A percentile compares a stretch with the other conserved stretches of the same genome.
Evolutionary conservation across 176 grass and related monocot genomes (phyloP).

Genomic region (Avena atlantica): DNA sequence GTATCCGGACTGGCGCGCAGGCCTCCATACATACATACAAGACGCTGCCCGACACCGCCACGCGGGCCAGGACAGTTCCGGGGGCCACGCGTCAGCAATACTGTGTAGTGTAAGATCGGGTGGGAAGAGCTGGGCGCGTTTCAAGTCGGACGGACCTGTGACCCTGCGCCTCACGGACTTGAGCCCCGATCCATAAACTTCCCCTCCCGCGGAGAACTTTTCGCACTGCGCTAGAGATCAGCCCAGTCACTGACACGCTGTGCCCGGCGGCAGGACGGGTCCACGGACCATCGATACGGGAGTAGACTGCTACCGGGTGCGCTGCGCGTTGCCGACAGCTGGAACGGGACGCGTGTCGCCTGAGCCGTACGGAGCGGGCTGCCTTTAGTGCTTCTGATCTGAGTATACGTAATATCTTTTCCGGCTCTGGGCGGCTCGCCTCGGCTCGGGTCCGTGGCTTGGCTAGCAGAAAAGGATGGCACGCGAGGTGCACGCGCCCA

Average conservation of each 20-base stretch:
- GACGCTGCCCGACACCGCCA: background rate
- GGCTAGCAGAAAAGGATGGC: background rate
- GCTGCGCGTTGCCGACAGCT: conserved; percentile 20
- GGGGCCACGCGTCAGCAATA: background rate
- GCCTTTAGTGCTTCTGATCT: background rate
- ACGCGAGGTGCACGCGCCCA: background rate
- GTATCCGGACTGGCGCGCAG: too few relatives aligned
- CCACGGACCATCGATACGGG: background rate
- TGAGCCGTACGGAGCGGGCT: background rate
- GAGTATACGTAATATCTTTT: background rate
- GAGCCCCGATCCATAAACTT: conserved; percentile 47
- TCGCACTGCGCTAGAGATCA: accelerated
- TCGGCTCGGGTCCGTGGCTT: background rate
- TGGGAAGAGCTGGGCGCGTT: background rate
- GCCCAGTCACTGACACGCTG: accelerated
- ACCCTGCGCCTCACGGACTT: conserved; percentile 45
- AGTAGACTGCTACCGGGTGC: background rate
- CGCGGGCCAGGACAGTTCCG: accelerated
- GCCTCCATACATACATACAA: too few relatives aligned
- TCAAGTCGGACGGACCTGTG: conserved; percentile 15
- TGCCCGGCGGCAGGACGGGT: accelerated
- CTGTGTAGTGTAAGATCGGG: too few relatives aligned
- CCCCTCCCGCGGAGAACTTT: background rate
- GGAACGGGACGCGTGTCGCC: conserved; percentile 40
- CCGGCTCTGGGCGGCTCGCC: background rate